A percentile compares a stretch with the other conserved stretches of the same genome.
phyloP scores from a whole-genome alignment of 495 filamentous ascomycete species.

The Tuber indicum region DNA sequence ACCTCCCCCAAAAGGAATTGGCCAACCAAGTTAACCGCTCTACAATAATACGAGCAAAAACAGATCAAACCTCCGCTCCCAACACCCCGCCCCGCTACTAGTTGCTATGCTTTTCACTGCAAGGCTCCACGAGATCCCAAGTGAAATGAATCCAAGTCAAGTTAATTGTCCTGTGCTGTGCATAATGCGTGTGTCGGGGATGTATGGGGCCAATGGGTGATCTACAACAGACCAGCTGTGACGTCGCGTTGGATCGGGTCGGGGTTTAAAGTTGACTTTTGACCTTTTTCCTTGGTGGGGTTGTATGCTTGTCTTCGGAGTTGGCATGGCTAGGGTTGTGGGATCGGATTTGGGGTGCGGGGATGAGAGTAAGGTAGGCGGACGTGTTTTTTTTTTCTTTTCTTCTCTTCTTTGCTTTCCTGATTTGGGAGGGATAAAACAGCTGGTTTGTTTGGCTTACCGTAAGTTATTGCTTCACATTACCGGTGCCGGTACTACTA shows the following conservation, averaged over 20 bases:
- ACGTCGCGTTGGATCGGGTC: not conserved
- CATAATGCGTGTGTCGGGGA: not conserved
- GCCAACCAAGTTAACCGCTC: not conserved
- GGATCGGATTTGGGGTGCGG: not conserved
- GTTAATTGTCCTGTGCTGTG: not conserved
- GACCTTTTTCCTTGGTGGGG: not conserved
- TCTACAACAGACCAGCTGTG: not conserved
- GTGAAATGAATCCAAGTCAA: constrained; percentile 1
- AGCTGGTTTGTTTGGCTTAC: too few relatives aligned
- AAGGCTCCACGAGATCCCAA: constrained; percentile 3
- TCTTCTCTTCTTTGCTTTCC: too few relatives aligned
- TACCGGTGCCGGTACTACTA: not conserved
- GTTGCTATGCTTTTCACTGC: not conserved
- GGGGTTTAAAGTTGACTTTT: constrained; percentile 1
- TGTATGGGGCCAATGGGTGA: not conserved
- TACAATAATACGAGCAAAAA: not conserved
- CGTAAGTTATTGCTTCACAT: not conserved
- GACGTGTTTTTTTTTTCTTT: not conserved
- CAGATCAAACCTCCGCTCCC: not conserved
- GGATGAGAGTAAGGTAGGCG: not conserved
- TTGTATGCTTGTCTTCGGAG: not conserved
- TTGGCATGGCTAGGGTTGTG: not conserved
- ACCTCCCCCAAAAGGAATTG: not conserved
- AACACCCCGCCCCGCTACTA: not conserved
- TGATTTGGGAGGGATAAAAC: too few relatives aligned